Evolutionary conservation across 2,329 filamentous ascomycete species (phyloP).

Genomic region (Aspergillus vadensis): DNA sequence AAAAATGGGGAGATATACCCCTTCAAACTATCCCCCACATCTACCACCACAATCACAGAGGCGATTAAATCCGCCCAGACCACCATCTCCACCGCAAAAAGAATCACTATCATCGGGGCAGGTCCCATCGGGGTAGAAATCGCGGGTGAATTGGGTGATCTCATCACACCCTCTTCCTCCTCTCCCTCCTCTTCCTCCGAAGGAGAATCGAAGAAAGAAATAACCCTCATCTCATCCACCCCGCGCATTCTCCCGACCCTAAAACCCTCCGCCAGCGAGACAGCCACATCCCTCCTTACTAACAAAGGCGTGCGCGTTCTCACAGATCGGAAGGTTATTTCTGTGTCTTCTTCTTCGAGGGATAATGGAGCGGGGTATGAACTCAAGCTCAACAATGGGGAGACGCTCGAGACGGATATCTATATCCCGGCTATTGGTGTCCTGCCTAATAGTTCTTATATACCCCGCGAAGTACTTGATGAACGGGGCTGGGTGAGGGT

Average conservation of each 20-base stretch:
- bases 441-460: constrained; percentile 54
- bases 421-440: constrained; percentile 58
- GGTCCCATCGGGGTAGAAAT: constrained; percentile 54
- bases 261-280: constrained; percentile 35
- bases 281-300: constrained; percentile 50
- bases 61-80: constrained; percentile 46
- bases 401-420: constrained; percentile 51
- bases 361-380: too few species aligned
- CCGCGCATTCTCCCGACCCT: constrained; percentile 30
- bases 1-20: background rate
- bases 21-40: background rate
- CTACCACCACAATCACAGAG: background rate
- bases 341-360: constrained; percentile 30
- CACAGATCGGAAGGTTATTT: constrained; percentile 34
- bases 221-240: constrained; percentile 38
- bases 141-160: constrained; percentile 52
- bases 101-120: constrained; percentile 52
- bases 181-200: constrained; percentile 7
- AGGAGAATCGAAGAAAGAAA: constrained; percentile 36
- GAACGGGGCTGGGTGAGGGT: constrained; percentile 52
- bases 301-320: constrained; percentile 52
- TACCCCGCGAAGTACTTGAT: constrained; percentile 52
- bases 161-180: background rate
- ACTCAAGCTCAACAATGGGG: constrained; percentile 48
- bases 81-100: constrained; percentile 41